Evolutionary conservation across 495 filamentous ascomycete species (phyloP).

Genomic region (Stereocaulon alpinum): DNA sequence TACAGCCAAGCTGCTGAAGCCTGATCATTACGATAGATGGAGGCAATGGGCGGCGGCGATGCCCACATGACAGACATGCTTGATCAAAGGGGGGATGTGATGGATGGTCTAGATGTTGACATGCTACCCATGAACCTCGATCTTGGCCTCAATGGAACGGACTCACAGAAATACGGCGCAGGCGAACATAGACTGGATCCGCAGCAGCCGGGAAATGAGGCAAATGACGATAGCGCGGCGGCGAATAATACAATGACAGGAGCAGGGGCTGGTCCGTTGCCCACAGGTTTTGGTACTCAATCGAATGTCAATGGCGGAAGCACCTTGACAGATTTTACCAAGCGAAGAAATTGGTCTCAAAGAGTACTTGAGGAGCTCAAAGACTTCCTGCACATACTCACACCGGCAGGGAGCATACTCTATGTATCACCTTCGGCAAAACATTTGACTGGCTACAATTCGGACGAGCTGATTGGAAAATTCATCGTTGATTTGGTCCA

Average conservation of each 20-base stretch:
- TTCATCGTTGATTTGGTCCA: constrained; percentile 77
- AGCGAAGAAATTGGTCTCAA: constrained; percentile 80
- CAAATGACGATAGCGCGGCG: constrained; percentile 12
- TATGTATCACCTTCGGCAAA: constrained; percentile 76
- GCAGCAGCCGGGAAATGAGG: constrained; percentile 19
- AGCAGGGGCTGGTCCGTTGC: constrained; percentile 46
- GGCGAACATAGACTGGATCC: constrained; percentile 15
- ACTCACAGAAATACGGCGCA: constrained; percentile 18
- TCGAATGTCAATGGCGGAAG: constrained; percentile 42
- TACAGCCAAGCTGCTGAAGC: background rate
- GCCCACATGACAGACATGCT: constrained; percentile 32
- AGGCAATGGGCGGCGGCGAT: constrained; percentile 21
- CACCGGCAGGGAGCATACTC: constrained; percentile 68
- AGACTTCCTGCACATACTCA: constrained; percentile 81
- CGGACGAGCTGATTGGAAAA: constrained; percentile 58
- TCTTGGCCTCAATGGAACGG: constrained; percentile 20
- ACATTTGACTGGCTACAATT: constrained; percentile 64
- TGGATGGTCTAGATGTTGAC: constrained; percentile 27
- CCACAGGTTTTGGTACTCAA: constrained; percentile 44
- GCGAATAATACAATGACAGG: constrained; percentile 31
- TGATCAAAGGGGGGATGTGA: constrained; percentile 24
- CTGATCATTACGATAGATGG: constrained; percentile 17
- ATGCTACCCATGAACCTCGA: constrained; percentile 28
- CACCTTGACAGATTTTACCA: constrained; percentile 71
- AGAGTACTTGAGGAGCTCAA: constrained; percentile 81